Percentiles rank a stretch among this genome's conserved stretches.
Conservation (phyloP, 2,329 filamentous ascomycete species). For the Cladorrhinum sp. region DNA sequence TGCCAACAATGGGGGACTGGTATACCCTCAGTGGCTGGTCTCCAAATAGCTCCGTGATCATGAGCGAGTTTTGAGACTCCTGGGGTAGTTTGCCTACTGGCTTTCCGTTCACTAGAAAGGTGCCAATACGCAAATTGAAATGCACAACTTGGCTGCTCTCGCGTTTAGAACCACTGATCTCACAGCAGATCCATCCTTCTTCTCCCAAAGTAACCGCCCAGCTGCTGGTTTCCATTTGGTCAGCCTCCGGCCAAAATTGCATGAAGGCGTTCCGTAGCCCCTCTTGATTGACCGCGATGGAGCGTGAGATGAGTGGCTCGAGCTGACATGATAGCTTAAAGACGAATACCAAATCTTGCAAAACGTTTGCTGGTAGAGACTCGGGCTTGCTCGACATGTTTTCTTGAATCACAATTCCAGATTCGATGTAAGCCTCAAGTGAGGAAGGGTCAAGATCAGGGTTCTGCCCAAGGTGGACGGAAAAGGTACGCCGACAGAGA, state of each 20-base stretch:
- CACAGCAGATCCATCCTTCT: conserved; percentile 13
- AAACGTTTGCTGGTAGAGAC: conserved; percentile 5
- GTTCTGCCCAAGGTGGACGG: conserved; percentile 24
- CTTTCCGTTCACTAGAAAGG: conserved; percentile 17
- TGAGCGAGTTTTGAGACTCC: conserved; percentile 42
- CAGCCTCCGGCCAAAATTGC: conserved; percentile 18
- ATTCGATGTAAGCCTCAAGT: conserved; percentile 42
- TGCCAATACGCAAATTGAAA: conserved; percentile 13
- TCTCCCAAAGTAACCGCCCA: background rate
- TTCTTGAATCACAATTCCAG: conserved; percentile 30
- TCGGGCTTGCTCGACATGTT: conserved; percentile 14
- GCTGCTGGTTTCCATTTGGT: background rate
- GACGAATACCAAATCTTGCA: conserved; percentile 9
- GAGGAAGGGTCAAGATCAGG: conserved; percentile 26
- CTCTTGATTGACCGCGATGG: conserved; percentile 1
- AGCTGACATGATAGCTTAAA: conserved; percentile 16
- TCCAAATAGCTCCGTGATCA: conserved; percentile 52
- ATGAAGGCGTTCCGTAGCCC: conserved; percentile 7
- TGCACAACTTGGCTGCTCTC: conserved; percentile 11
- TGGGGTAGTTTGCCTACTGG: conserved; percentile 45
- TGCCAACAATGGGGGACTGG: conserved; percentile 50
- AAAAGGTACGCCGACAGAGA: conserved; percentile 41
- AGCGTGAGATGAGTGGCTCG: background rate
- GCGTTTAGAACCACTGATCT: conserved; percentile 5
- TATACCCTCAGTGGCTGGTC: conserved; percentile 48